Evolutionary conservation across 2,329 filamentous ascomycete genomes (phyloP), one percentile per base, ranked within the genome.

Genomic region (Ophiostoma australiae): DNA sequence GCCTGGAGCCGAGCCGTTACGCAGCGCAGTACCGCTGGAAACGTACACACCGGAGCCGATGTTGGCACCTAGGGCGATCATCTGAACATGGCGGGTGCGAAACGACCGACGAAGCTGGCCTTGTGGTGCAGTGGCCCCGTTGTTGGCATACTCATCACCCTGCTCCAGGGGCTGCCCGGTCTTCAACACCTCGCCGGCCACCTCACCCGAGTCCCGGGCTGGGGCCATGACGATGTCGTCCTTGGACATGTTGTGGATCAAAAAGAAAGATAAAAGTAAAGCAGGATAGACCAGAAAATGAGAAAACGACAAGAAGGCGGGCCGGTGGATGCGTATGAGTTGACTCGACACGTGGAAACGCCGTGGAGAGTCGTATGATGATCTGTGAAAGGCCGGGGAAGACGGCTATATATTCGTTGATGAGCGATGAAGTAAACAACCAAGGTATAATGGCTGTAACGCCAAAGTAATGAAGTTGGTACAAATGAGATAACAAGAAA

Each of bases 1-100:
- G n/a, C 72, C 73, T 0, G 73, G n/a, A 89, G 90, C 0, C 89
- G 90, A n/a, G 87, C 84, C 69, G 84, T 86, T 71, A 86, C 82
- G 71, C 92, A 93, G 52, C 0, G 72, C 72, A 48, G 70, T 31
- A 31, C 71, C 71, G 39, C 70, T 72, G 3, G 71, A 71, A 39
- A 73, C 70, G 27, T 72, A 73, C 33, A 73, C 71, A 31, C 72
- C 72, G 8, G 70, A 72, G 44, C 73, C 73, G n/a, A 74, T 74
- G 73, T 73, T 73, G 69, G 70, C 73, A 11, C 73, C 72, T 11
- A 74, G 67, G 11, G 72, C 70, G 69, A 74, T 74, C 73, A 74
- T 74, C 69, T 74, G 73, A 4, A 73, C 66, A 41, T 74, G 73
- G 7, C 73, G 73, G 1, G 72, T 72, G 63, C 69, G 68, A 41